Conservation (phyloP, 2,329 filamentous ascomycete species). For the Chaetothyriales sp. region DNA sequence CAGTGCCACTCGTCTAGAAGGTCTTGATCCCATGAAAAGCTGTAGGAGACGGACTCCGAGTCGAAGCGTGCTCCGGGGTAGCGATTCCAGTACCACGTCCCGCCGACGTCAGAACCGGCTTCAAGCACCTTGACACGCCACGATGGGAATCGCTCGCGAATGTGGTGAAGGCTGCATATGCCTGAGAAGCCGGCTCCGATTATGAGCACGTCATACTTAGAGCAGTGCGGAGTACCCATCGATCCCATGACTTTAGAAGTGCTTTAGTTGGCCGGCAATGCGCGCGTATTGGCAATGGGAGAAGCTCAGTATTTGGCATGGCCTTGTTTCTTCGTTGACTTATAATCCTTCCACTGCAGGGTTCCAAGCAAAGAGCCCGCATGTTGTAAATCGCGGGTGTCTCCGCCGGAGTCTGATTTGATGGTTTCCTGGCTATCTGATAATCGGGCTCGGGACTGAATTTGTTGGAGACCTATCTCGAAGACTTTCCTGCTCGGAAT, state of each 20-base stretch:
- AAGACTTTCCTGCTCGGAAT: no score
- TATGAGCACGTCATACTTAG: slow-evolving; percentile 10
- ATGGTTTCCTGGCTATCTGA: no score
- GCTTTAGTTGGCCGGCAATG: no score
- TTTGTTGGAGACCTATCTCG: no score
- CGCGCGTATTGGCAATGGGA: neutral
- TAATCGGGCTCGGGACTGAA: no score
- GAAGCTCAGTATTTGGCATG: neutral
- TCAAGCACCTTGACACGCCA: slow-evolving; percentile 24
- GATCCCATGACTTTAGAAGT: slow-evolving; percentile 1
- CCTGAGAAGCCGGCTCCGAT: slow-evolving; percentile 13
- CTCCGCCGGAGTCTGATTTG: no score
- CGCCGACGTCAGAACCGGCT: slow-evolving; percentile 22
- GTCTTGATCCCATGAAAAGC: slow-evolving; percentile 37
- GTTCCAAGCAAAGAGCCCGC: neutral
- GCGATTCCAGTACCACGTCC: slow-evolving; percentile 41
- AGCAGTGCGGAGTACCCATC: neutral
- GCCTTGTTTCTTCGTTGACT: neutral
- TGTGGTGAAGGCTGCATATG: slow-evolving; percentile 18
- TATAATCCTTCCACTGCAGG: neutral
- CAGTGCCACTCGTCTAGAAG: slow-evolving; percentile 30
- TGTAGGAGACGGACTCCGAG: slow-evolving; percentile 39
- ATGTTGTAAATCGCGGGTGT: no score
- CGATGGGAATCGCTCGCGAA: slow-evolving; percentile 18
- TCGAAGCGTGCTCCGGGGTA: slow-evolving; percentile 45